These are phyloP conservation scores for Botryotinia globosa DNA, from an alignment of 2,329 filamentous ascomycete genomes.

Conservation along the genomic window DNA sequence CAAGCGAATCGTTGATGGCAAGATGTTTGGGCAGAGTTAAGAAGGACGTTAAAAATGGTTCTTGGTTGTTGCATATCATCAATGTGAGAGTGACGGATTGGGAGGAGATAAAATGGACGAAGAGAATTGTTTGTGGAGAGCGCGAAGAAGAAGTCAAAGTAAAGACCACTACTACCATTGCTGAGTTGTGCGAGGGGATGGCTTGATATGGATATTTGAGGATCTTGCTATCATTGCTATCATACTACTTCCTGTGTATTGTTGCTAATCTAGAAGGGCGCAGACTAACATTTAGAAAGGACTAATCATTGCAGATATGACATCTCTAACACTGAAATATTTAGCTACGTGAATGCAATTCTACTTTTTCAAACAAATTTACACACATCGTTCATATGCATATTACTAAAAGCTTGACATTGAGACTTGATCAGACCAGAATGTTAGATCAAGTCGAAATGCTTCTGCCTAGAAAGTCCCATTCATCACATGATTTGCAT, in stretches of 20 bases:
- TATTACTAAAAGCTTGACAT: neutral
- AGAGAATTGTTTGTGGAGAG: conserved; percentile 42
- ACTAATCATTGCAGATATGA: conserved; percentile 20
- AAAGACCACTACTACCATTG: neutral
- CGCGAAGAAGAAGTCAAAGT: conserved; percentile 21
- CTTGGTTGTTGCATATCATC: conserved; percentile 45
- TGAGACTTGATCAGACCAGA: neutral
- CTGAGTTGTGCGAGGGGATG: conserved; percentile 17
- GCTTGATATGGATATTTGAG: conserved; percentile 14
- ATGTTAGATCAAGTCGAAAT: neutral
- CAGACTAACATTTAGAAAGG: conserved; percentile 31
- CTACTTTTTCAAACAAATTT: neutral
- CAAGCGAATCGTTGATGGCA: conserved; percentile 41
- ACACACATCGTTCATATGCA: neutral
- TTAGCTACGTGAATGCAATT: neutral
- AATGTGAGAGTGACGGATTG: conserved; percentile 52
- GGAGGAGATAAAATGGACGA: conserved; percentile 53
- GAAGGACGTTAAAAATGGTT: conserved; percentile 42
- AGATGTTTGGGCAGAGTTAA: conserved; percentile 50
- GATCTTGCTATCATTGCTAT: conserved; percentile 31
- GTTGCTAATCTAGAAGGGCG: conserved; percentile 19
- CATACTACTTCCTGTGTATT: conserved; percentile 17
- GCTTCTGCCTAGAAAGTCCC: conserved; percentile 15
- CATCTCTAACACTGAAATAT: neutral
- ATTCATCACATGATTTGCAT: neutral